Conservation (phyloP, 768 basidiomycete genomes). For the Omphalotus guepiniiformis region DNA sequence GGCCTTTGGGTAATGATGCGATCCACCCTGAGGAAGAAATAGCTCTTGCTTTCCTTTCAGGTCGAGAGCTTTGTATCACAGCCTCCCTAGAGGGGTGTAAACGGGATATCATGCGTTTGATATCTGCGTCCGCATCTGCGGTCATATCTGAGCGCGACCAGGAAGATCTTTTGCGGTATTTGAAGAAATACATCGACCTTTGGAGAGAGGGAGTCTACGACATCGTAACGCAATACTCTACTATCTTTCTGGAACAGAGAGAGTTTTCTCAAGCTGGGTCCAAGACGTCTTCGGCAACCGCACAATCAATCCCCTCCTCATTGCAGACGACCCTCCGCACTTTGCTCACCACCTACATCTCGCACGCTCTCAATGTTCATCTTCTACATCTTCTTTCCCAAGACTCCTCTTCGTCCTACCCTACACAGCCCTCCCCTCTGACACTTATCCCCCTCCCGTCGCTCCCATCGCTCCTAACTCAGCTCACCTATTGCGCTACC, state of each 20-base stretch:
- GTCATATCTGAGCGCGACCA: constrained; percentile 55
- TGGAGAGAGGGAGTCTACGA: constrained; percentile 95
- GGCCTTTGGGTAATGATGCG: constrained; percentile 20
- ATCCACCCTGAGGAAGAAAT: constrained; percentile 64
- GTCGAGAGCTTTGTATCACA: constrained; percentile 61
- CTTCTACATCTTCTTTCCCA: constrained; percentile 66
- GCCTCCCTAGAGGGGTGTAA: constrained; percentile 51
- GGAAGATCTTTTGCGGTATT: constrained; percentile 70
- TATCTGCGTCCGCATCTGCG: constrained; percentile 16
- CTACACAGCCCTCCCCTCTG: constrained; percentile 23
- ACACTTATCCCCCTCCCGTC: constrained; percentile 58
- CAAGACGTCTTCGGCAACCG: constrained; percentile 16
- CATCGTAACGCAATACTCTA: constrained; percentile 82
- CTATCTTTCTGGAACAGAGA: constrained; percentile 79
- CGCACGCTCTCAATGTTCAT: constrained; percentile 53
- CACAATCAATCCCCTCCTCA: constrained; percentile 1
- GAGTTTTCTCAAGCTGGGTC: constrained; percentile 21
- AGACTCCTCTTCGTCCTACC: constrained; percentile 32
- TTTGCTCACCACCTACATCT: constrained; percentile 62
- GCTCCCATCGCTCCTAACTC: constrained; percentile 82
- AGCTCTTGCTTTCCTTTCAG: constrained; percentile 80
- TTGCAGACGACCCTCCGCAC: constrained; percentile 41
- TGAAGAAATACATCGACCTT: constrained; percentile 83
- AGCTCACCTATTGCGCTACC: constrained; percentile 88
- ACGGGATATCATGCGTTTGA: constrained; percentile 39